Evolutionary conservation across 768 basidiomycete species (phyloP), one percentile per base, ranked within the genome.

Genomic region (Termitomyces sp.): DNA sequence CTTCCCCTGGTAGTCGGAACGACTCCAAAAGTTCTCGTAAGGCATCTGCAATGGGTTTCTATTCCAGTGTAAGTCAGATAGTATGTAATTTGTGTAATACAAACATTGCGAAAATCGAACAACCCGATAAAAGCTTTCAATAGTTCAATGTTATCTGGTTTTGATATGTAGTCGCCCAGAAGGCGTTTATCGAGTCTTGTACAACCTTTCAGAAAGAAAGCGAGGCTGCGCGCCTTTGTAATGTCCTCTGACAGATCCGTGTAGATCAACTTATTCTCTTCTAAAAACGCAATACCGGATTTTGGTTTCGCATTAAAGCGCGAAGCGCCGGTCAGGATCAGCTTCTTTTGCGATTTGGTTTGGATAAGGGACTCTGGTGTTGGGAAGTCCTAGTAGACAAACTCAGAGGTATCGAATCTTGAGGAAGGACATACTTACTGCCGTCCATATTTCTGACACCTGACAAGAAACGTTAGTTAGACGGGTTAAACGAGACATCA

Each of bases 31-130:
- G 74, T 67, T 98, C 94, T 24, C 97, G 85, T 88, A 99, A 87
- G 1, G 94, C 96, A 59, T 99, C 97, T 16, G 93, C 94, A 59
- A 97, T 82, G 16, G 88, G 84, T 89, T 96, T 96, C 94, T 98
- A 50, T 20, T 8, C 20, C 14, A 50, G 20, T 16, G 28, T 43
- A 43, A 51, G 40, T 48, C 35, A 53, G 13, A 44, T 45, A 13
- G 48, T 42, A 26, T 20, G 38, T 35, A 50, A 30, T 49, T 20
- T 48, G 38, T 28, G 48, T 55, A n/a, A 13, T 4, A 75, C 85
- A 66, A 63, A 95, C 96, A 61, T 87, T 80, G 66, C 86, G 83
- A 72, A 98, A 98, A 70, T 97, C 90, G 66, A 97, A 95, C 36
- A 94, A 73, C 10, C 80, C 80, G 67, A 99, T 85, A 71, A 94